Evolutionary conservation across 1,284 basidiomycete species (phyloP).

Genomic region (Macrocystidia cucumis): DNA sequence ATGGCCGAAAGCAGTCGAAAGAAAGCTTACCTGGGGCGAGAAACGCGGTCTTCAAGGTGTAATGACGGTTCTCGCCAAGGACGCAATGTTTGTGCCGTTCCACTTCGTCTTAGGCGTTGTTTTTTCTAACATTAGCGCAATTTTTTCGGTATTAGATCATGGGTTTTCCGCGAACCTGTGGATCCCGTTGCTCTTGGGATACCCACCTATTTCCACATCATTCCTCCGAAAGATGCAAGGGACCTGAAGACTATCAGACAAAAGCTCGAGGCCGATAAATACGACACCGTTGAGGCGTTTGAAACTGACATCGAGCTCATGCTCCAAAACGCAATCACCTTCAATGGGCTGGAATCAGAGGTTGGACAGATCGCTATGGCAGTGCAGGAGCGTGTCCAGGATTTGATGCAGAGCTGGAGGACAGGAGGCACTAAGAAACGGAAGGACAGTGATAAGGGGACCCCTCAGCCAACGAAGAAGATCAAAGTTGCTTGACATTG

Average conservation of each 20-base stretch:
- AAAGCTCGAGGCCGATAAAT: slow-evolving; percentile 81
- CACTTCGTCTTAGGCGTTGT: neutral
- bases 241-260: slow-evolving; percentile 80
- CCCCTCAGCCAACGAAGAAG: slow-evolving; percentile 65
- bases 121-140: slow-evolving; percentile 7
- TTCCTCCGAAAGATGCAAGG: slow-evolving; percentile 79
- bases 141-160: slow-evolving; percentile 51
- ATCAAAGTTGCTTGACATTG: slow-evolving; percentile 37
- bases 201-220: slow-evolving; percentile 78
- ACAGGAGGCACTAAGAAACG: slow-evolving; percentile 47
- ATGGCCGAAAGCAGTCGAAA: slow-evolving; percentile 77
- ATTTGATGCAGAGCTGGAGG: slow-evolving; percentile 42
- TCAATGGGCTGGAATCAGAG: slow-evolving; percentile 78
- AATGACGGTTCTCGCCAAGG: slow-evolving; percentile 66
- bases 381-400: slow-evolving; percentile 42
- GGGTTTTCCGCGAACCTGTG: slow-evolving; percentile 83
- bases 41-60: slow-evolving; percentile 75
- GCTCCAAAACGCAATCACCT: slow-evolving; percentile 78
- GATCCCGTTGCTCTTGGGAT: slow-evolving; percentile 72
- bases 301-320: slow-evolving; percentile 82
- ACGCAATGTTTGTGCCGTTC: slow-evolving; percentile 51
- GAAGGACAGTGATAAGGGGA: slow-evolving; percentile 56
- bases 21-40: slow-evolving; percentile 72
- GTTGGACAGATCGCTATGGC: slow-evolving; percentile 57
- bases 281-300: slow-evolving; percentile 69